Evolutionary conservation across 495 filamentous ascomycete species (phyloP).

Genomic region (Cladorrhinum samala): DNA sequence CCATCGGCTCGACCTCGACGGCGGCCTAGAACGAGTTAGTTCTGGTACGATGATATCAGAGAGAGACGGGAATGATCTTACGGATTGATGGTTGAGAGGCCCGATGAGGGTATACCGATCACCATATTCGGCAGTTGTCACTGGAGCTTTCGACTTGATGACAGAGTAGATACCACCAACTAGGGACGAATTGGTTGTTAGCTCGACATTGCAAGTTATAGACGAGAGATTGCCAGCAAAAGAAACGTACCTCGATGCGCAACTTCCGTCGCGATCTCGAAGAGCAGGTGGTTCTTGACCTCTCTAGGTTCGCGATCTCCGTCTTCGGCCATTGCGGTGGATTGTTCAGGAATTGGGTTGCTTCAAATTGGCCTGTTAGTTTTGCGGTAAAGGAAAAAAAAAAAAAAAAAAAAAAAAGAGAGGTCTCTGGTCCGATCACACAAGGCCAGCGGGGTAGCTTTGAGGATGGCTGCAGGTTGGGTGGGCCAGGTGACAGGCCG

Average conservation of each 20-base stretch:
- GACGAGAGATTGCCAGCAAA: background rate
- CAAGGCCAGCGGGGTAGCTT: background rate
- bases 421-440: background rate
- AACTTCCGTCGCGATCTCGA: conserved; percentile 94
- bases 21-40: conserved; percentile 54
- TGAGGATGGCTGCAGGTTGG: background rate
- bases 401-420: no score
- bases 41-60: background rate
- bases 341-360: background rate
- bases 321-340: conserved; percentile 28
- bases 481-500: no score
- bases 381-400: background rate
- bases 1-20: conserved; percentile 90
- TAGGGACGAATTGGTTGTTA: no score
- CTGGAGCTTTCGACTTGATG: conserved; percentile 95
- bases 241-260: conserved; percentile 74
- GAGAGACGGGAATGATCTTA: conserved; percentile 37
- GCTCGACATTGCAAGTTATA: conserved; percentile 7
- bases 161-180: conserved; percentile 99
- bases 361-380: background rate
- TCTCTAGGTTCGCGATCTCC: conserved; percentile 36
- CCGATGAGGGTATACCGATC: conserved; percentile 94
- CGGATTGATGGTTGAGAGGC: conserved; percentile 83
- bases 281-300: conserved; percentile 57
- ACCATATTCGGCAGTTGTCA: conserved; percentile 97